Base-by-base conservation (phyloP, 2,329 filamentous ascomycete genomes). In the Claviceps cyperi region DNA sequence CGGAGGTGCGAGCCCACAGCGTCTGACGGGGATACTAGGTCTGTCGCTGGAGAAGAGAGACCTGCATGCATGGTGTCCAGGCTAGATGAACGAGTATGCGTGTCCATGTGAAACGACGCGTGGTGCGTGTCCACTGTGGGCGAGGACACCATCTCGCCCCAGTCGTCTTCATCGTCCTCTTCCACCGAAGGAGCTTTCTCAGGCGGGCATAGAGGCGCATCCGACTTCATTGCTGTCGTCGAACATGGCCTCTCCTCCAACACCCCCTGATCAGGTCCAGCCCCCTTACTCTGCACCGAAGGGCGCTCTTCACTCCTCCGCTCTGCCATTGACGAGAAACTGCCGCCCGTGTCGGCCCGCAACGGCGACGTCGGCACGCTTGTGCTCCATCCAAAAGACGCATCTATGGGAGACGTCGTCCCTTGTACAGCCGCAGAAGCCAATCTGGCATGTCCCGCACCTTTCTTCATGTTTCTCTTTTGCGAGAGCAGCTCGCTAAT, bases 101-200 rank as follows among this genome's bases (percentile, higher is more conserved):
- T 19, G 4, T 6, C 28, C 11, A 32, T 19, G 6, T n/a, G 11
- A 17, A 32, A 11, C 11, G 40, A 35, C n/a, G 50, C 19, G 38
- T 45, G 15, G n/a, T 11, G 46, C 28, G 41, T 15, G 38, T 46
- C 48, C 32, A n/a, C 50, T 2, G 59, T 54, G 2, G 65, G 60
- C 4, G 63, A 66, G 3, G 64, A 61, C 36, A 80, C 66, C 77
- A 80, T 80, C 53, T 80, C 77, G 2, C 77, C 77, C 77, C 77
- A 80, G 38, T 80, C 76, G 43, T 78, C 75, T 2, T 77, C 74
- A 5, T 76, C 72, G 0, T 71, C 66, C 5, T 57, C 58, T 45
- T 56, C 43, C 8, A 35, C n/a, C 4, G 39, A 35, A 35, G n/a
- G 11, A 22, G 35, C 35, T 24, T 8, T 13, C 35, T 24, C 43